Evolutionary conservation across 129 eudicot species (phyloP).

Genomic region (Calendula officinalis): DNA sequence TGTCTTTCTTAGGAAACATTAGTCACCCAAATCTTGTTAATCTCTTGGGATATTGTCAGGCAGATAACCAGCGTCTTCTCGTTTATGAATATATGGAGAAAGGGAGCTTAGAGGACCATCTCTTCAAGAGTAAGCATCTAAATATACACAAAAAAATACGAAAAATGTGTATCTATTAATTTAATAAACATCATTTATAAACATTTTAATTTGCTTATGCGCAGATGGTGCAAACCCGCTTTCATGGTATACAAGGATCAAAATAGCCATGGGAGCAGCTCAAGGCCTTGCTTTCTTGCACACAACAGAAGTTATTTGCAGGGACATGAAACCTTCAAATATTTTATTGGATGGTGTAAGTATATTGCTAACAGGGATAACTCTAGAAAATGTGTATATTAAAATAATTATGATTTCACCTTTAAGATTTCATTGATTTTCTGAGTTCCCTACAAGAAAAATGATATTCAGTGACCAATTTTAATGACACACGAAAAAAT

Average conservation of each 20-base stretch:
- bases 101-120: conserved; percentile 65
- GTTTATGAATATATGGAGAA: conserved; percentile 67
- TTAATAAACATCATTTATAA: neutral
- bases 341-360: conserved; percentile 60
- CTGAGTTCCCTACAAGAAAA: no score
- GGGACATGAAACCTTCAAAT: conserved; percentile 68
- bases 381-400: neutral
- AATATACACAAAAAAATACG: neutral
- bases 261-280: conserved; percentile 29
- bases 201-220: neutral
- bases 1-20: conserved; percentile 57
- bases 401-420: neutral
- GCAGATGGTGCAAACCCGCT: conserved; percentile 22
- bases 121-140: conserved; percentile 50
- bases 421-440: no score
- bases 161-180: neutral
- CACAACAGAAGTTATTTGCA: conserved; percentile 44
- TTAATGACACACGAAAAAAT: no score
- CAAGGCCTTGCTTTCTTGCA: conserved; percentile 34
- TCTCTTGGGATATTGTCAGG: conserved; percentile 65
- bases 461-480: no score
- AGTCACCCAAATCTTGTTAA: conserved; percentile 60
- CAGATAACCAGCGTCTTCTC: conserved; percentile 48
- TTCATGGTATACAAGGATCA: conserved; percentile 30
- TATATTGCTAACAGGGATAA: neutral